A percentile compares a stretch with the other conserved stretches of the same genome.
Evolutionary conservation across 1,139 yeast genomes (phyloP).

Genomic region (Kodamaea suecica): DNA sequence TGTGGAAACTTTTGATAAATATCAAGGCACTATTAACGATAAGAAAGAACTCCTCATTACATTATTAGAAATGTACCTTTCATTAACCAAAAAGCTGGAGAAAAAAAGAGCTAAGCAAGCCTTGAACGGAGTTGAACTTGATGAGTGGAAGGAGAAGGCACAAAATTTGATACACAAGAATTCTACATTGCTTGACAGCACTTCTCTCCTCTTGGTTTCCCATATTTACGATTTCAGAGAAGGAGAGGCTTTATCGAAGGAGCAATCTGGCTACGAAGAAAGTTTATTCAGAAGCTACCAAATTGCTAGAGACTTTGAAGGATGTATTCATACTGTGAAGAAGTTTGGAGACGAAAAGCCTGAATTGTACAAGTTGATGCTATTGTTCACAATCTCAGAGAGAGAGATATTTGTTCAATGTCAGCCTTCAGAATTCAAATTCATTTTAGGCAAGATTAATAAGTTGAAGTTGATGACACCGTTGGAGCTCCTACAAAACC

Average conservation of each 20-base stretch:
- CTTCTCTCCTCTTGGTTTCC: constrained; percentile 61
- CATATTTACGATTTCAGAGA: constrained; percentile 59
- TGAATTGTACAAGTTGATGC: constrained; percentile 62
- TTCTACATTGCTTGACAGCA: constrained; percentile 48
- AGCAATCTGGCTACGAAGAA: constrained; percentile 51
- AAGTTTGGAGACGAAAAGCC: constrained; percentile 62
- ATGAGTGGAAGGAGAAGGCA: constrained; percentile 66
- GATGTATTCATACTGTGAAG: constrained; percentile 54
- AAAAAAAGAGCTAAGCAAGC: constrained; percentile 28
- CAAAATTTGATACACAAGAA: constrained; percentile 45
- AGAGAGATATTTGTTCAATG: constrained; percentile 52
- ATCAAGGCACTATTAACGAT: constrained; percentile 70
- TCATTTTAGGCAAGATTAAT: constrained; percentile 53
- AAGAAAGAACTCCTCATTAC: constrained; percentile 72
- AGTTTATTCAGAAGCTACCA: constrained; percentile 66
- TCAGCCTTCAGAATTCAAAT: constrained; percentile 49
- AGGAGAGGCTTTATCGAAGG: constrained; percentile 40
- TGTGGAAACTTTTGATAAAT: constrained; percentile 70
- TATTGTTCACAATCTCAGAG: constrained; percentile 62
- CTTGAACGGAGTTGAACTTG: constrained; percentile 3
- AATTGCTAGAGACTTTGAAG: constrained; percentile 54
- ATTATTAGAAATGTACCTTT: constrained; percentile 75
- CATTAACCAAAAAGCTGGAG: constrained; percentile 43
- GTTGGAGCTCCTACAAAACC: constrained; percentile 67
- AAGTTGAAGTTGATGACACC: constrained; percentile 62